Conservation (phyloP, 1,139 yeast genomes). For the Torulaspora pretoriensis region DNA sequence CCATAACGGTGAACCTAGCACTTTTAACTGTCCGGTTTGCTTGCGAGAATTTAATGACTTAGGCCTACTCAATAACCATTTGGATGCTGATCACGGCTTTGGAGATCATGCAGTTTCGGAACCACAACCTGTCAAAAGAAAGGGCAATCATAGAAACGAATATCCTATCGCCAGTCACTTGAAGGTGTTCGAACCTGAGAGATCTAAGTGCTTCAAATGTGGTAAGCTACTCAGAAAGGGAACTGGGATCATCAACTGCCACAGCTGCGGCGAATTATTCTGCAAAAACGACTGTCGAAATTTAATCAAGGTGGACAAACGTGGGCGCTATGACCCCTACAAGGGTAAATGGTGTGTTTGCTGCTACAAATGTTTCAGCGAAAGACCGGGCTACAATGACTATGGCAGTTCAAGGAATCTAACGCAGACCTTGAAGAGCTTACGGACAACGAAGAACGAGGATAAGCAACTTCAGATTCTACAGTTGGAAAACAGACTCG, state of each 20-base stretch:
- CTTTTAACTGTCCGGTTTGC: slow-evolving; percentile 63
- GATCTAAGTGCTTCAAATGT: slow-evolving; percentile 41
- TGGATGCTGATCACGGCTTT: slow-evolving; percentile 62
- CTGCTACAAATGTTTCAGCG: slow-evolving; percentile 57
- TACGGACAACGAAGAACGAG: slow-evolving; percentile 42
- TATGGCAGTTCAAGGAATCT: slow-evolving; percentile 44
- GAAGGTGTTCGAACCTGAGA: slow-evolving; percentile 46
- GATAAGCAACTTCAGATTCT: slow-evolving; percentile 48
- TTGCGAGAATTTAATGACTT: slow-evolving; percentile 54
- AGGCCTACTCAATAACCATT: slow-evolving; percentile 59
- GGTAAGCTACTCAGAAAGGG: slow-evolving; percentile 42
- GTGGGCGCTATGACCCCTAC: slow-evolving; percentile 45
- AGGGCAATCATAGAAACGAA: not conserved
- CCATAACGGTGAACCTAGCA: slow-evolving; percentile 2
- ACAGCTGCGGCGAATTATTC: slow-evolving; percentile 67
- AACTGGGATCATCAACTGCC: slow-evolving; percentile 56
- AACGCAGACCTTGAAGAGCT: slow-evolving; percentile 42
- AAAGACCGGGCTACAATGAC: slow-evolving; percentile 53
- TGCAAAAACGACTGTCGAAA: slow-evolving; percentile 63
- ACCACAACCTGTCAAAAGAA: not conserved
- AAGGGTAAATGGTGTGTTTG: slow-evolving; percentile 67
- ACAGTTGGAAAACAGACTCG: slow-evolving; percentile 60
- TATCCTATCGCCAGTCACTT: slow-evolving; percentile 56
- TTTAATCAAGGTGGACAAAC: slow-evolving; percentile 44
- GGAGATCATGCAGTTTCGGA: slow-evolving; percentile 17